phyloP scores from a whole-genome alignment of 805 yeast species.

The Metschnikowia cubensis region DNA sequence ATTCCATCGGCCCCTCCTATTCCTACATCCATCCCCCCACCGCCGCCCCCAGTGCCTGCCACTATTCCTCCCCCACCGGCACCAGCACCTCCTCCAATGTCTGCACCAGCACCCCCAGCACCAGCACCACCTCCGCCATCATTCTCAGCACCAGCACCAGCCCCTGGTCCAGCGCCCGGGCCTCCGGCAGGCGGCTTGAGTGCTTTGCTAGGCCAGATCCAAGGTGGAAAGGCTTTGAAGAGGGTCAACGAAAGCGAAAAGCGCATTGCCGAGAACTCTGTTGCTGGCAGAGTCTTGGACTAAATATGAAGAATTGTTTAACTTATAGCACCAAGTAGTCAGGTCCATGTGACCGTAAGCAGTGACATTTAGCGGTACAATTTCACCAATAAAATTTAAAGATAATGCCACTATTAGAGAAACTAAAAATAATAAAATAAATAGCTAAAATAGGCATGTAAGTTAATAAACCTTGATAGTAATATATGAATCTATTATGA shows the following conservation, averaged over 20 bases:
- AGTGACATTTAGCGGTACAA: too few relatives aligned
- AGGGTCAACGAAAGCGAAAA: constrained; percentile 49
- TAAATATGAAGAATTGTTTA: too few relatives aligned
- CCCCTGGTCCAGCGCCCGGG: not conserved
- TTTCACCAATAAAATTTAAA: too few relatives aligned
- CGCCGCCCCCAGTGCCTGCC: constrained; percentile 12
- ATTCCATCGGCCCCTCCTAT: constrained; percentile 4
- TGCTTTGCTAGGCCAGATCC: constrained; percentile 56
- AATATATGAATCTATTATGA: too few relatives aligned
- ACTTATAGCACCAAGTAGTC: too few relatives aligned
- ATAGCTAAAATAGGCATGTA: too few relatives aligned
- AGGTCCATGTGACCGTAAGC: too few relatives aligned
- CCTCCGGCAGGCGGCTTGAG: constrained; percentile 27
- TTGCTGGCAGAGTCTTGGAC: constrained; percentile 48
- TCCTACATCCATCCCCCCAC: not conserved
- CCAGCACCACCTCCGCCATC: not conserved
- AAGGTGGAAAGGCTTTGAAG: constrained; percentile 47
- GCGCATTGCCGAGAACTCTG: constrained; percentile 42
- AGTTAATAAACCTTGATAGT: too few relatives aligned
- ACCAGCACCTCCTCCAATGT: constrained; percentile 6
- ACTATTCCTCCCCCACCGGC: constrained; percentile 12
- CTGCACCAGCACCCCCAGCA: constrained; percentile 4
- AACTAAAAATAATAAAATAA: too few relatives aligned
- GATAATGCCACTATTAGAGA: too few relatives aligned
- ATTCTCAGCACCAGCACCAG: not conserved